Percentiles rank a stretch among this genome's conserved stretches.
Conservation (phyloP, 148 eudicot species). For the Fagopyrum esculentum region DNA sequence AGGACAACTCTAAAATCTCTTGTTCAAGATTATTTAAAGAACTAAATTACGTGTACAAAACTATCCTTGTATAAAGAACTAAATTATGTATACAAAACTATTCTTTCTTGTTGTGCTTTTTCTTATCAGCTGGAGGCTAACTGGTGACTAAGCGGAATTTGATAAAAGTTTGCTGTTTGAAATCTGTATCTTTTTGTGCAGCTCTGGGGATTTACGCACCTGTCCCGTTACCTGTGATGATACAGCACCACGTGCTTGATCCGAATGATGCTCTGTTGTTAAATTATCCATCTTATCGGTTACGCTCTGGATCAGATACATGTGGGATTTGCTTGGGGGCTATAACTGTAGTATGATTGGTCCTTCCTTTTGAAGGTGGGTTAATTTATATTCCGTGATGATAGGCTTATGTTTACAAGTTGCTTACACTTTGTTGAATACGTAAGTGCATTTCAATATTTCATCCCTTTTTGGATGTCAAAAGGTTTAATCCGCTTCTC, state of each 20-base stretch:
- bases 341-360: not conserved
- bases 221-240: slow-evolving; percentile 51
- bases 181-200: slow-evolving; percentile 31
- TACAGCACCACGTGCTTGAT: not conserved
- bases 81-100: no score
- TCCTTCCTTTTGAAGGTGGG: not conserved
- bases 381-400: not conserved
- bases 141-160: not conserved
- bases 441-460: not conserved
- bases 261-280: not conserved
- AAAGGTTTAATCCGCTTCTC: no score
- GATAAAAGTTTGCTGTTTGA: not conserved
- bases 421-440: not conserved
- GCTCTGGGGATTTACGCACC: slow-evolving; percentile 90
- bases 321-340: slow-evolving; percentile 8
- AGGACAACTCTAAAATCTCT: not conserved
- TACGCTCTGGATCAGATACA: not conserved
- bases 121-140: no score
- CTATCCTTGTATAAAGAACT: no score
- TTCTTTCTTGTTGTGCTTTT: no score
- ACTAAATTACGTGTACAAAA: no score
- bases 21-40: no score
- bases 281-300: not conserved
- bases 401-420: not conserved
- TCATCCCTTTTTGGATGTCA: no score